A percentile compares a stretch with the other conserved stretches of the same genome.
Conservation (phyloP, 1,284 basidiomycete species). For the Cryptococcus amylolentus region DNA sequence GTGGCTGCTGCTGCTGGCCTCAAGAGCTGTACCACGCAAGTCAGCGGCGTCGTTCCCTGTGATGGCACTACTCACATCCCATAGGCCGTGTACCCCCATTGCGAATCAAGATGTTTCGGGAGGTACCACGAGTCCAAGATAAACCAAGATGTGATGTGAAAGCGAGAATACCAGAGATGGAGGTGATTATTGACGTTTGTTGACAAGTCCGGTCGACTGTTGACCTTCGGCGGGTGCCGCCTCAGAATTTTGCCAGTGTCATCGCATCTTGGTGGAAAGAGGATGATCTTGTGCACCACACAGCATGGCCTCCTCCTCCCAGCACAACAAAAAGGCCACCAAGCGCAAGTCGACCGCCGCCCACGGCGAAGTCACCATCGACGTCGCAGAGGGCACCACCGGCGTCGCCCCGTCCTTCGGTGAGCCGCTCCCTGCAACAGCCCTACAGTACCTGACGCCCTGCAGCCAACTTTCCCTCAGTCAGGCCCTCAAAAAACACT, state of each 20-base stretch:
- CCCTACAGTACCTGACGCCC: not conserved
- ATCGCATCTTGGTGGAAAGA: too few species aligned
- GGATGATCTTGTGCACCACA: too few species aligned
- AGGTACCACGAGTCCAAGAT: not conserved
- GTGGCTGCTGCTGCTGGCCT: constrained; percentile 39
- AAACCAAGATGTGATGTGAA: not conserved
- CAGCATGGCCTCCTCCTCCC: constrained; percentile 15
- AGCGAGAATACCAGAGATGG: not conserved
- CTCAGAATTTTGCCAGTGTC: not conserved
- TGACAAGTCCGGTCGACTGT: constrained; percentile 1
- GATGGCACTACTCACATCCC: constrained; percentile 45
- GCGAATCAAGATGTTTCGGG: not conserved
- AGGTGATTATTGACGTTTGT: not conserved
- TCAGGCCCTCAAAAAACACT: constrained; percentile 60
- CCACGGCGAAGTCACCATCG: not conserved
- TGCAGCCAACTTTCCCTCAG: constrained; percentile 69
- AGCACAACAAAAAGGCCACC: constrained; percentile 22
- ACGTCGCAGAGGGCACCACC: constrained; percentile 43
- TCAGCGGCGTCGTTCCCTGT: not conserved
- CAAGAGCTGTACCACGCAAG: constrained; percentile 30
- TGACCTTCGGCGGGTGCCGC: not conserved
- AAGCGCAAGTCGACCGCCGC: constrained; percentile 37
- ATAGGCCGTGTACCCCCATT: constrained; percentile 51
- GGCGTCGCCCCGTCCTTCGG: constrained; percentile 69
- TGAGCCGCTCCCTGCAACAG: constrained; percentile 47